Conservation (phyloP, 352 stramenopile species). For the Phytopythium boreale region DNA sequence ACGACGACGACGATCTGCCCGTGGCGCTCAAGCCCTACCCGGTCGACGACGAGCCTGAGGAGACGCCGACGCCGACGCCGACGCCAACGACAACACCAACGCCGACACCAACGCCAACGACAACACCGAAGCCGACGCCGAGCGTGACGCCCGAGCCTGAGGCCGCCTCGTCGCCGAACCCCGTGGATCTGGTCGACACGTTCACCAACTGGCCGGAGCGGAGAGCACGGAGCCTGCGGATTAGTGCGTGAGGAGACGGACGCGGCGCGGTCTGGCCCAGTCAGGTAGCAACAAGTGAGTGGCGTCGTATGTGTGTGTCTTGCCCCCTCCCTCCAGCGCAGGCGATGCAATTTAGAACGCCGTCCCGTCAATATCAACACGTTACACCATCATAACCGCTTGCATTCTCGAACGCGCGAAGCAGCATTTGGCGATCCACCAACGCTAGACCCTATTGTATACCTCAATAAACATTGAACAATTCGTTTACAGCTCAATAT, state of each 20-base stretch:
- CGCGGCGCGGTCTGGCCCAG: not conserved
- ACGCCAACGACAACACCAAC: not conserved
- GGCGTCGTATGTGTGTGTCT: no score
- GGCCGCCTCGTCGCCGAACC: not conserved
- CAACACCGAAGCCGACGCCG: not conserved
- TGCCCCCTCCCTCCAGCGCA: not conserved
- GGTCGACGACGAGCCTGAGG: not conserved
- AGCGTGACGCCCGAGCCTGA: not conserved
- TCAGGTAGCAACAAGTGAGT: not conserved
- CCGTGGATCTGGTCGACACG: slow-evolving; percentile 1
- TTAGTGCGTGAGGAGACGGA: not conserved
- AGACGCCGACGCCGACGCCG: not conserved
- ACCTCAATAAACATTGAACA: no score
- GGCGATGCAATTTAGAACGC: not conserved
- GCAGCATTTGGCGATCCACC: no score
- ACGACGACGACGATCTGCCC: not conserved
- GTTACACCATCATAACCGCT: no score
- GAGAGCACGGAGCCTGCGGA: not conserved
- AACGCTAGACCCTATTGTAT: no score
- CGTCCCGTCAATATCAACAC: not conserved
- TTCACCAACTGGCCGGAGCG: not conserved
- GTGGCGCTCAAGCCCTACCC: slow-evolving; percentile 5
- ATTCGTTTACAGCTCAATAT: no score
- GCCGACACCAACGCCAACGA: not conserved
- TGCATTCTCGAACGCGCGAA: no score